Evolutionary conservation across 768 basidiomycete genomes (phyloP), one percentile per base, ranked within the genome.

Genomic region (Kwoniella europaea): DNA sequence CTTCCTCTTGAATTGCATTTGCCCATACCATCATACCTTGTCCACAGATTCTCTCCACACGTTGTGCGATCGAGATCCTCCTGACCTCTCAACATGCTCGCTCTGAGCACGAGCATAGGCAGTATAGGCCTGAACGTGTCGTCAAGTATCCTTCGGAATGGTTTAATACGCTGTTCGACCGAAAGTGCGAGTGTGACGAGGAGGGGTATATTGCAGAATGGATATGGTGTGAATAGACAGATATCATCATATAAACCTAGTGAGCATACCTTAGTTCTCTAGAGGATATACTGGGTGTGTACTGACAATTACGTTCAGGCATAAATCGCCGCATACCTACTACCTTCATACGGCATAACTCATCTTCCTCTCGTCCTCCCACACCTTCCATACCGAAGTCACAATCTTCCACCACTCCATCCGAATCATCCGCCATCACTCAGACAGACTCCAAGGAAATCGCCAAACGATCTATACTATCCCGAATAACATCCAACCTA

Each of bases 401-500:
- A 64, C 27, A 16, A 22, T 6, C 43, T 24, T 13, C 44, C 16
- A 43, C 63, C 3, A 55, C 63, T 4, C 44, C 44, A 15, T 16
- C 41, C 15, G 54, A 55, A 42, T 54, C 52, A n/a, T 54, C 65
- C 2, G 52, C 41, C 20, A 20, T 42, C 0, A 44, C 54, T 10
- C 59, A 61, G 41, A 61, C 42, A 16, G 59, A 61, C n/a, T 61
- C 59, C 12, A 61, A 61, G 20, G 43, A 61, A 44, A 61, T 43
- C 2, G 43, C 43, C 15, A 61, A 61, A 61, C 15, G 59, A 65
- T 64, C 64, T 10, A 53, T 66, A 42, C 35, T 69, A 57, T 66
- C 68, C 1, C 24, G 68, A 20, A 70, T 69, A 70, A 63, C 66
- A 42, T 57, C 67, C 9, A 72, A 64, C 20, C 56, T 72, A 42